Evolutionary conservation across 2,329 filamentous ascomycete genomes (phyloP).

Genomic region (Cordyceps fumosorosea): DNA sequence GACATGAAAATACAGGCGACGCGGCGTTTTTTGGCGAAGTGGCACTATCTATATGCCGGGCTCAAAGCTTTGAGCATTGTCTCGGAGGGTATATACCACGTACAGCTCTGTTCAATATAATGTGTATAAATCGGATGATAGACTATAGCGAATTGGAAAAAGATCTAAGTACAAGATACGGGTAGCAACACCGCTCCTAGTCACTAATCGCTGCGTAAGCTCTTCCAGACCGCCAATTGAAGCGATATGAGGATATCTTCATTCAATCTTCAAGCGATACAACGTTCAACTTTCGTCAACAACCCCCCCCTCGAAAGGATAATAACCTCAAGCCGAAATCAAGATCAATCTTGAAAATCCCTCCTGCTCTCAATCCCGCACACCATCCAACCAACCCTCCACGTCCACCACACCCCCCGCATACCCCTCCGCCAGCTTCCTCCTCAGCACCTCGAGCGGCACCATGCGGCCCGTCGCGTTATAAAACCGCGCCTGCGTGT

Average conservation of each 20-base stretch:
- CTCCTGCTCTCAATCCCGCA: neutral
- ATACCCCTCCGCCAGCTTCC: conserved; percentile 21
- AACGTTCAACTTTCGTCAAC: no score
- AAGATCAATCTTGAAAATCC: no score
- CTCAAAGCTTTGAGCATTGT: neutral
- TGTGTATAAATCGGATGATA: neutral
- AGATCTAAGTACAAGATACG: no score
- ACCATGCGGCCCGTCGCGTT: conserved; percentile 37
- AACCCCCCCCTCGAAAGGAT: no score
- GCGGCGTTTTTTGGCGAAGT: neutral
- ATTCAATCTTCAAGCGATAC: no score
- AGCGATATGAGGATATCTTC: no score
- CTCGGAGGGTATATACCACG: neutral
- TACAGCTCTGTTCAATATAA: neutral
- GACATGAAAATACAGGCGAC: neutral
- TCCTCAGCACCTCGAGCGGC: conserved; percentile 30
- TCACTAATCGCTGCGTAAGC: no score
- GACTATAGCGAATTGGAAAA: neutral
- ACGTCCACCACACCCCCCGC: neutral
- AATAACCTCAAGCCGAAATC: no score
- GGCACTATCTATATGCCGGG: neutral
- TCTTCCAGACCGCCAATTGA: no score
- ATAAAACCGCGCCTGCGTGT: conserved; percentile 38
- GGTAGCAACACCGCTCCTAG: no score
- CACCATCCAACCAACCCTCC: neutral